Evolutionary conservation across 169 alveolate species (phyloP).

Genomic region (Besnoitia besnoiti): DNA sequence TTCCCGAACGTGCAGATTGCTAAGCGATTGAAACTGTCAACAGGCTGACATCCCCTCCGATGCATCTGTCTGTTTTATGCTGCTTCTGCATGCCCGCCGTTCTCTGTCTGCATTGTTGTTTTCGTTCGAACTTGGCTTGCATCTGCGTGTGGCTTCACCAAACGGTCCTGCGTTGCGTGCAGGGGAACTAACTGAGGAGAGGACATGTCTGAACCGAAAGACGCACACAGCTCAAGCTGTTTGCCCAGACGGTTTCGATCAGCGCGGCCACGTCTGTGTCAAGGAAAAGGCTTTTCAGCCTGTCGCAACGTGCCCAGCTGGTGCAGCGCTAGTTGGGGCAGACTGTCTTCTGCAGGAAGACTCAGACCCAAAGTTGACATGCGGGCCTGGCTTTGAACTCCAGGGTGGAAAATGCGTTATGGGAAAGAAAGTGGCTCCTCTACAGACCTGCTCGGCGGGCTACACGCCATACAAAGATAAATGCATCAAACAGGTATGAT

Average conservation of each 20-base stretch:
- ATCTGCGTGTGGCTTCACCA: background rate
- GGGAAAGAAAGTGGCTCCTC: slow-evolving; percentile 34
- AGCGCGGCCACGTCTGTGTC: background rate
- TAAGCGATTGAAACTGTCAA: background rate
- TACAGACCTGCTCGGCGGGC: slow-evolving; percentile 25
- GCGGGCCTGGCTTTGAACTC: slow-evolving; percentile 24
- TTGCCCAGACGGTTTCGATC: slow-evolving; percentile 27
- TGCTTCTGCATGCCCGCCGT: background rate
- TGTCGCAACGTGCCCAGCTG: background rate
- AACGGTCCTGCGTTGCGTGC: background rate
- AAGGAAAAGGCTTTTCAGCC: slow-evolving; percentile 33
- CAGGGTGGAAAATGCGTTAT: background rate
- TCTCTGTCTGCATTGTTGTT: background rate
- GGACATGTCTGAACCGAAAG: slow-evolving; percentile 1
- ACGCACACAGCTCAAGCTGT: background rate
- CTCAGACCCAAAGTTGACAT: background rate
- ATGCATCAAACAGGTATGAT: slow-evolving; percentile 38
- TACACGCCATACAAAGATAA: slow-evolving; percentile 34
- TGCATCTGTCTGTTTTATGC: background rate
- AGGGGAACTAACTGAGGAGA: slow-evolving; percentile 24
- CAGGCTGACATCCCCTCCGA: background rate
- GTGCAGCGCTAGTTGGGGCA: background rate
- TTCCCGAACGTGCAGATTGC: background rate
- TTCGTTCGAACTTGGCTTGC: background rate
- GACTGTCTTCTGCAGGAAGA: slow-evolving; percentile 26